Percentiles rank a stretch among this genome's conserved stretches.
Evolutionary conservation across 148 eudicot species (phyloP).

Genomic region (Mesembryanthemum crystallinum): DNA sequence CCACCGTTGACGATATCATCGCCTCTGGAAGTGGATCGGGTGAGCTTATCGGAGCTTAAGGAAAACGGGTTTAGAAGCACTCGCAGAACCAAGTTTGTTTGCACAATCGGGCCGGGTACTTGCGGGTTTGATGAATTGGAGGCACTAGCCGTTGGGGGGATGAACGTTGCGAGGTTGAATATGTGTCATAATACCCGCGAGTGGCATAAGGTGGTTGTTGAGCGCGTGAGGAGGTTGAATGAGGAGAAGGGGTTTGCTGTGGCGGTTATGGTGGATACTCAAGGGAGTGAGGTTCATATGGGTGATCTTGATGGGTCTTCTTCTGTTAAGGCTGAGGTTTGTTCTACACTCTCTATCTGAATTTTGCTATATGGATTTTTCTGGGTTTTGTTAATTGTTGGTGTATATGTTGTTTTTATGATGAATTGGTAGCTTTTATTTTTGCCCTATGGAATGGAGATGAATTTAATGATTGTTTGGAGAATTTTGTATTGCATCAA

Average conservation of each 20-base stretch:
- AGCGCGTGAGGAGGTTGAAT: constrained; percentile 77
- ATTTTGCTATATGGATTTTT: neutral
- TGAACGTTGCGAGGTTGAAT: constrained; percentile 91
- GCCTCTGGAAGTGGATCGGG: constrained; percentile 52
- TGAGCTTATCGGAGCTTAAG: constrained; percentile 71
- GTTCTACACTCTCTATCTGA: neutral
- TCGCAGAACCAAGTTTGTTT: constrained; percentile 72
- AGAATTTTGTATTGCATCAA: too few relatives aligned
- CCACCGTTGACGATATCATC: constrained; percentile 9
- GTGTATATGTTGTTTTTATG: constrained; percentile 13
- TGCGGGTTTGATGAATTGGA: constrained; percentile 64
- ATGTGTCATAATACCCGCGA: constrained; percentile 95
- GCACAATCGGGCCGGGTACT: constrained; percentile 83
- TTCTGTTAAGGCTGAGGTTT: constrained; percentile 86
- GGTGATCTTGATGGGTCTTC: constrained; percentile 74
- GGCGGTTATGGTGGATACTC: constrained; percentile 93
- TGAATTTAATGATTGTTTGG: too few relatives aligned
- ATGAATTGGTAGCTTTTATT: constrained; percentile 7
- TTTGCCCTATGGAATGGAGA: neutral
- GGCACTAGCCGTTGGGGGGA: constrained; percentile 85
- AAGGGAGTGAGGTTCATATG: constrained; percentile 99
- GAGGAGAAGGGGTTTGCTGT: constrained; percentile 87
- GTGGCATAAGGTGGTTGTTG: constrained; percentile 86
- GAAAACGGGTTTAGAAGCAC: constrained; percentile 81
- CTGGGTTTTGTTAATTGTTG: neutral